A percentile compares a stretch with the other conserved stretches of the same genome.
phyloP scores from a whole-genome alignment of 108 stramenopile genomes.

The Nannochloropsis granulata region DNA sequence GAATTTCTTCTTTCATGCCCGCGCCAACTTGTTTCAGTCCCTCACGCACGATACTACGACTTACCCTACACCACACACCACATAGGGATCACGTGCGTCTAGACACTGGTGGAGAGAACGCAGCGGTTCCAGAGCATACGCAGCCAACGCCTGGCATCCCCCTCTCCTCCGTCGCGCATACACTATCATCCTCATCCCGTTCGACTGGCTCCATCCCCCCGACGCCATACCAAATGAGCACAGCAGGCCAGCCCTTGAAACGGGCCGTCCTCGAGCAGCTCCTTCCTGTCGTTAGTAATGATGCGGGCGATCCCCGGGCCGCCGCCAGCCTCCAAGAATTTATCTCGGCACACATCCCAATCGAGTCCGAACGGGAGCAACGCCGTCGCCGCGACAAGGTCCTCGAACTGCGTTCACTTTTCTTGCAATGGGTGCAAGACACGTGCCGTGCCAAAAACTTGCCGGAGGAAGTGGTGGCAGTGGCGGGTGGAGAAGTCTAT shows the following conservation, averaged over 20 bases:
- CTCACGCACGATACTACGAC: too few species aligned
- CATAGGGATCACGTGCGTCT: too few species aligned
- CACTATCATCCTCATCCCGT: too few species aligned
- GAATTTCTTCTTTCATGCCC: too few species aligned
- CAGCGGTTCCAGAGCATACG: too few species aligned
- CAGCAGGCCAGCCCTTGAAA: neutral
- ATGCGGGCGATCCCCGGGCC: neutral
- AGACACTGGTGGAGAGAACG: too few species aligned
- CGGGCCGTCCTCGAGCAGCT: neutral
- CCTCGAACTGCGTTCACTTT: neutral
- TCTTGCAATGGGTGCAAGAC: slow-evolving; percentile 6
- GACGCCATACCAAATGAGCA: neutral
- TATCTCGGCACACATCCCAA: neutral
- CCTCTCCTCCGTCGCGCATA: too few species aligned
- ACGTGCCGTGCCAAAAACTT: slow-evolving; percentile 8
- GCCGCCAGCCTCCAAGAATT: neutral
- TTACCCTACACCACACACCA: too few species aligned
- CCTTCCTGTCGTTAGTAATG: neutral
- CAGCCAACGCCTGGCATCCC: too few species aligned
- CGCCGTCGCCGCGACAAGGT: neutral
- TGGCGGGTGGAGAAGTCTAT: slow-evolving; percentile 36
- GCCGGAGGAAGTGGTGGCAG: slow-evolving; percentile 31
- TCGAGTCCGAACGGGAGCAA: neutral
- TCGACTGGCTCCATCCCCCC: neutral
- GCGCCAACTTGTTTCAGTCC: too few species aligned